phyloP scores from a whole-genome alignment of 345 rosid genomes.

The Theobroma cacao region DNA sequence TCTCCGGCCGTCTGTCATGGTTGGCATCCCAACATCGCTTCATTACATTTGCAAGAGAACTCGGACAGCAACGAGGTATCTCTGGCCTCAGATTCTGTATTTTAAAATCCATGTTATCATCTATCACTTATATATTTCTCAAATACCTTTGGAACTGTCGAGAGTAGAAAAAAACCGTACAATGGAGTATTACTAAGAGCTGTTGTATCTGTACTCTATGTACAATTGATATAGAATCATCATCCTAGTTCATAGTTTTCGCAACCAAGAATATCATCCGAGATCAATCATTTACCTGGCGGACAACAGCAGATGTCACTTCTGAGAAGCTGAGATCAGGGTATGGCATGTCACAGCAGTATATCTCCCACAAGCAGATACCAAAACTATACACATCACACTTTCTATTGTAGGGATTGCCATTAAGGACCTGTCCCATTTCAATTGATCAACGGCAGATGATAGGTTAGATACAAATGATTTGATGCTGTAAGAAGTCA shows the following conservation, averaged over 20 bases:
- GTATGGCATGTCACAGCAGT: conserved; percentile 99
- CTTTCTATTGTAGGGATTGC: conserved; percentile 85
- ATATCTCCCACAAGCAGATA: conserved; percentile 96
- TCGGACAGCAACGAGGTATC: conserved; percentile 96
- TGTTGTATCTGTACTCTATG: neutral
- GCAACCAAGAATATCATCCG: neutral
- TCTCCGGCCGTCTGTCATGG: conserved; percentile 89
- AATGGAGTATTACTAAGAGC: neutral
- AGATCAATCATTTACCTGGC: conserved; percentile 53
- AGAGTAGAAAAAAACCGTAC: neutral
- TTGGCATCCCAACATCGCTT: conserved; percentile 98
- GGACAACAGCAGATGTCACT: conserved; percentile 94
- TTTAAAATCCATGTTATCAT: conserved; percentile 9
- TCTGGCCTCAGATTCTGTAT: conserved; percentile 90
- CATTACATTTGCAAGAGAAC: conserved; percentile 83
- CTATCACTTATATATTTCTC: neutral
- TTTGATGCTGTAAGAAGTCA: neutral
- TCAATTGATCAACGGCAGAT: conserved; percentile 1
- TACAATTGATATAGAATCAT: neutral
- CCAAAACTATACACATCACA: conserved; percentile 98
- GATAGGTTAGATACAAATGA: neutral
- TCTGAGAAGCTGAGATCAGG: conserved; percentile 97
- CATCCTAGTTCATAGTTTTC: neutral
- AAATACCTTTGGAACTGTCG: neutral
- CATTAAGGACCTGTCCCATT: conserved; percentile 72